Evolutionary conservation across 768 basidiomycete genomes (phyloP).

Genomic region (Naganishia vaughanmartiniae): DNA sequence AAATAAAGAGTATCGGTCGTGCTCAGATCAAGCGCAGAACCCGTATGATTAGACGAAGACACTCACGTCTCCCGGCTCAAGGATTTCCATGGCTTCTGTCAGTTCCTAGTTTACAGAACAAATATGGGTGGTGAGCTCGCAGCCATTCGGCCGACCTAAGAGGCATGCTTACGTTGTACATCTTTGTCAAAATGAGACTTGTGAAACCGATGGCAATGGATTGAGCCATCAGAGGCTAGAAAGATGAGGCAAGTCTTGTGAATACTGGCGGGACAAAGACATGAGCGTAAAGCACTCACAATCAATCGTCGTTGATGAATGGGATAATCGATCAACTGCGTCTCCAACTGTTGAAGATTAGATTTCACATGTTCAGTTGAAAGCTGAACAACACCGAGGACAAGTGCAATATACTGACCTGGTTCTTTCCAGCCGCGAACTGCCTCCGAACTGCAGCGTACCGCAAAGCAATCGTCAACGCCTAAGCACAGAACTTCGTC

Average conservation of each 20-base stretch:
- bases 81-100: slow-evolving; percentile 49
- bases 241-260: not conserved
- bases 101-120: slow-evolving; percentile 34
- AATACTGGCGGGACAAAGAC: not conserved
- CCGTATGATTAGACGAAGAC: too few species aligned
- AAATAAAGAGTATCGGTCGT: not conserved
- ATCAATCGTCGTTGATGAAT: slow-evolving; percentile 53
- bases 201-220: slow-evolving; percentile 53
- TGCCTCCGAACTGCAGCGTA: slow-evolving; percentile 55
- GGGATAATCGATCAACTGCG: slow-evolving; percentile 55
- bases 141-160: not conserved
- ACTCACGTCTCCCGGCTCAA: slow-evolving; percentile 50
- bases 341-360: slow-evolving; percentile 46
- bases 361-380: not conserved
- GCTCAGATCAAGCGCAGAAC: not conserved
- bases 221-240: slow-evolving; percentile 52
- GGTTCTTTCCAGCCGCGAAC: slow-evolving; percentile 53
- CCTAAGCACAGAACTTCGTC: slow-evolving; percentile 32
- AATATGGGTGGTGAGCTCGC: not conserved
- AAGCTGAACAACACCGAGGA: not conserved
- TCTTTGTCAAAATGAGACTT: slow-evolving; percentile 43
- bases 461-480: slow-evolving; percentile 55
- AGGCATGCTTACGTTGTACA: slow-evolving; percentile 42
- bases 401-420: slow-evolving; percentile 34
- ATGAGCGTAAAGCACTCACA: slow-evolving; percentile 34